A percentile compares a stretch with the other conserved stretches of the same genome.
Conservation (phyloP, 306 rosid genomes). For the Heteromeles arbutifolia region DNA sequence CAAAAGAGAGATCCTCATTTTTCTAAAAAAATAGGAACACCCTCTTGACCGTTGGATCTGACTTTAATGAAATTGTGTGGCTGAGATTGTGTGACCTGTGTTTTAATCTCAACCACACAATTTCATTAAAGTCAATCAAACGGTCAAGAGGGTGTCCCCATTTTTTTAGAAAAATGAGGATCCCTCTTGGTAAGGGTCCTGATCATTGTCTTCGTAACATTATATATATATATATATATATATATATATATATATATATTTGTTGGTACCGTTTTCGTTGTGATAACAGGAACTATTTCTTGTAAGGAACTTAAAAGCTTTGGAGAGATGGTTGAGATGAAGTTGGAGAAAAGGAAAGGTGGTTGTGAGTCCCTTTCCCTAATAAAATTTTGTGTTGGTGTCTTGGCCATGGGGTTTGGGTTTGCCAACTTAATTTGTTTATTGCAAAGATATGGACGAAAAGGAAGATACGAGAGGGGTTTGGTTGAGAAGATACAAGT, state of each 20-base stretch:
- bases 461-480: background rate
- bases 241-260: background rate
- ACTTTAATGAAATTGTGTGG: no score
- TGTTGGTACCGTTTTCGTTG: background rate
- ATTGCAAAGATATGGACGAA: background rate
- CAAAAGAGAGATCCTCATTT: no score
- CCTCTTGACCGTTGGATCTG: no score
- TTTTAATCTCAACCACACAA: no score
- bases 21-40: no score
- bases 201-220: background rate
- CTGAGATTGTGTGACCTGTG: no score
- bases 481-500: conserved; percentile 18
- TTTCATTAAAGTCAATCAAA: no score
- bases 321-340: background rate
- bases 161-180: no score
- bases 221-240: background rate
- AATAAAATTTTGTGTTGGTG: background rate
- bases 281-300: background rate
- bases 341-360: conserved; percentile 5
- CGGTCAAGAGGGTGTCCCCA: no score
- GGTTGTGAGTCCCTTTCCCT: conserved; percentile 12
- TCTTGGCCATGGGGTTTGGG: background rate
- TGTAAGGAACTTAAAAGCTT: background rate
- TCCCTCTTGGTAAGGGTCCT: no score
- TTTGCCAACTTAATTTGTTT: background rate